Evolutionary conservation across 1,284 basidiomycete species (phyloP), one percentile per base, ranked within the genome.

Genomic region (Mycosarcoma mackinlayi): DNA sequence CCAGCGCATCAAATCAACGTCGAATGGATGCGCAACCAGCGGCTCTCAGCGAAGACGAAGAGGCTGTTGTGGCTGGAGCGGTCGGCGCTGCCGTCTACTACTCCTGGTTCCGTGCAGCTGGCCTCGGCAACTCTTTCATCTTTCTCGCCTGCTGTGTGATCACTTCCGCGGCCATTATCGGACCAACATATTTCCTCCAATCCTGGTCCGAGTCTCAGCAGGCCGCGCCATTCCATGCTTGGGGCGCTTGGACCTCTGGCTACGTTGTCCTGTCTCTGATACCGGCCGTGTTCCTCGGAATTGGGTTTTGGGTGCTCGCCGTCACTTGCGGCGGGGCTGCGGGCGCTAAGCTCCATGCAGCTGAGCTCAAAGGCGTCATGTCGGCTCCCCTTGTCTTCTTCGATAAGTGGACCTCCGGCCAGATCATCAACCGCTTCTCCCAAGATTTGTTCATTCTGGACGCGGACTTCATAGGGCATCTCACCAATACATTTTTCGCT

Each of bases 41-140:
- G 56, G 2, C 48, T 46, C 2, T 51, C 53, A n/a, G n/a, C 10
- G 68, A 58, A 16, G 49, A 67, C 41, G 53, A 54, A 16, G 72
- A 75, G 38, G 46, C 34, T n/a, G 52, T 75, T 23, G 40, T 62
- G 52, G 60, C 54, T 10, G 72, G 72, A 6, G 33, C 48, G 4
- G 69, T 75, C 4, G 54, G 62, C 11, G 64, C 48, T 48, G 30
- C 31, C 19, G 63, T 64, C 4, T 64, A 72, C 31, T 23, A 19
- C 39, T 38, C 27, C 7, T 75, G 63, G 59, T 31, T 58, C 38
- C 41, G 46, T 6, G 64, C 72, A 3, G 66, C 53, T 0, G 63
- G 63, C n/a, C 34, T 42, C 6, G 40, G 35, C 21, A 58, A 52
- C 10, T n/a, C 28, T n/a, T 57, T 66, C 37, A 23, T 53, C 13